Percentiles rank a stretch among this genome's conserved stretches.
Conservation (phyloP, 2,329 filamentous ascomycete species). For the Mycosphaerella sp. region DNA sequence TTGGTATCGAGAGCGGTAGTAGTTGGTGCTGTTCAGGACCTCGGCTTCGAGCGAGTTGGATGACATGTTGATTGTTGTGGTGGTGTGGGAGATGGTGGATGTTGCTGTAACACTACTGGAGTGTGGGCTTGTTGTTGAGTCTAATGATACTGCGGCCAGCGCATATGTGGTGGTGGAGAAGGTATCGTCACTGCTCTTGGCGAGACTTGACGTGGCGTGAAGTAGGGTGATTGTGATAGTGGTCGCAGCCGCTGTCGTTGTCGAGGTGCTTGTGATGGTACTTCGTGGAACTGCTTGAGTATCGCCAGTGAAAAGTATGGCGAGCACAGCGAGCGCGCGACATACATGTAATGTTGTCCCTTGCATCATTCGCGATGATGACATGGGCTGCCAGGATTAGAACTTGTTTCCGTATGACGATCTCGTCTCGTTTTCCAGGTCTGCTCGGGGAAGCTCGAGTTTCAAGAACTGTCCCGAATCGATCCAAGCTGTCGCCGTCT, state of each 20-base stretch:
- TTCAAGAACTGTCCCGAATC: not conserved
- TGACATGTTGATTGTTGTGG: slow-evolving; percentile 1
- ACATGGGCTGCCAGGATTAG: slow-evolving; percentile 14
- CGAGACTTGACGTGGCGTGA: not conserved
- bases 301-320: not conserved
- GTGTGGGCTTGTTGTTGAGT: not conserved
- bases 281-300: not conserved
- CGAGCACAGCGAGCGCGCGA: slow-evolving; percentile 16
- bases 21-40: slow-evolving; percentile 33
- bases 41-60: slow-evolving; percentile 16
- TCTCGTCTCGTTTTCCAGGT: not conserved
- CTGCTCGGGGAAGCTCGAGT: not conserved
- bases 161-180: slow-evolving; percentile 1
- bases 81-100: not conserved
- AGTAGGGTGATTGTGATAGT: slow-evolving; percentile 20
- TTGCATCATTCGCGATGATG: slow-evolving; percentile 12
- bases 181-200: not conserved
- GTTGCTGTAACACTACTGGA: not conserved
- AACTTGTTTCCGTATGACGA: slow-evolving; percentile 10
- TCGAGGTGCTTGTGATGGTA: slow-evolving; percentile 18
- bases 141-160: slow-evolving; percentile 7
- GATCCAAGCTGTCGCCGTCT: not conserved
- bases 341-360: slow-evolving; percentile 6
- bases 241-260: slow-evolving; percentile 21
- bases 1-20: slow-evolving; percentile 25